These are phyloP conservation scores for Phytophthora tubulina DNA, from an alignment of 352 stramenopile species.

Conservation along the genomic window DNA sequence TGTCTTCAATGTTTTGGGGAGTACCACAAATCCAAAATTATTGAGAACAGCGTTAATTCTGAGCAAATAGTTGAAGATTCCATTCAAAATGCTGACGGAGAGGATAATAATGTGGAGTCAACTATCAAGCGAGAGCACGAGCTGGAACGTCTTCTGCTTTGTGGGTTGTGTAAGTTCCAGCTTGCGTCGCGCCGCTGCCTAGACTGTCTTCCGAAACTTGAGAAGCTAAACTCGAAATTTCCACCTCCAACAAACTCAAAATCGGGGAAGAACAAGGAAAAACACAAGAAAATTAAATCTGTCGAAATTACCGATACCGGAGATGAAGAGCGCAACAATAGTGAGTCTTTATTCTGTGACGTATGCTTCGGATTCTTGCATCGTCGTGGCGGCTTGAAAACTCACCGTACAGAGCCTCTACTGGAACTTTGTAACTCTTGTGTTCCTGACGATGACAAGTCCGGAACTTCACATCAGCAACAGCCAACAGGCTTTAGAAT, in stretches of 20 bases:
- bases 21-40: constrained; percentile 53
- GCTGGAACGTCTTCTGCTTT: constrained; percentile 53
- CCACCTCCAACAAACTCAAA: constrained; percentile 2
- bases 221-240: neutral
- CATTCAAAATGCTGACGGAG: neutral
- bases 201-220: constrained; percentile 41
- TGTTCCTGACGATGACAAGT: constrained; percentile 20
- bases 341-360: constrained; percentile 65
- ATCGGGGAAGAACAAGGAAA: constrained; percentile 14
- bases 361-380: constrained; percentile 73
- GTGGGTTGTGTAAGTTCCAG: constrained; percentile 73
- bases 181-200: constrained; percentile 62
- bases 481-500: neutral
- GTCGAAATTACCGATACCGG: neutral
- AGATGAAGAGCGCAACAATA: constrained; percentile 16
- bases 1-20: constrained; percentile 50
- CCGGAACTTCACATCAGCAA: neutral
- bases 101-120: neutral
- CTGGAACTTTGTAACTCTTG: constrained; percentile 62
- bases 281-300: constrained; percentile 1
- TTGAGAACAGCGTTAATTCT: constrained; percentile 1
- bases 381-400: constrained; percentile 51
- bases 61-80: neutral
- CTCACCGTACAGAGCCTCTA: constrained; percentile 49
- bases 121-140: constrained; percentile 39